These are phyloP conservation scores for Ogataea haglerorum DNA, from an alignment of 805 yeast species.

Conservation along the genomic window DNA sequence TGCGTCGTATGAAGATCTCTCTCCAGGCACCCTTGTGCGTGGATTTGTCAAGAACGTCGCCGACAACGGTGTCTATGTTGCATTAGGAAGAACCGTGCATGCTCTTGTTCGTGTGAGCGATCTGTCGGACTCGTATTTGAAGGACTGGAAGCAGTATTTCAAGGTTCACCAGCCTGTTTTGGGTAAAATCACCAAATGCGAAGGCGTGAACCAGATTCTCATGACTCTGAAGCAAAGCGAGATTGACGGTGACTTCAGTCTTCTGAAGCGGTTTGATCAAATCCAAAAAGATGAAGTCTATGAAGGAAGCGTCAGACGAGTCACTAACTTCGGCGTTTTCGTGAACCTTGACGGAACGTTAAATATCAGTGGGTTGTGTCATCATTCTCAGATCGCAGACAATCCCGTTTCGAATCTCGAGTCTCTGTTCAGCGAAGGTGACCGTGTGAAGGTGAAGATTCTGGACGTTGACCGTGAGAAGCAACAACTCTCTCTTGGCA, in stretches of 20 bases:
- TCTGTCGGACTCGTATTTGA: conserved; percentile 73
- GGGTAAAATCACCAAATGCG: conserved; percentile 68
- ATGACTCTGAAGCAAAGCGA: conserved; percentile 80
- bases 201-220: conserved; percentile 60
- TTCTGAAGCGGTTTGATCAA: conserved; percentile 61
- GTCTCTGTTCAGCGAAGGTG: conserved; percentile 81
- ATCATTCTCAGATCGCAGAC: conserved; percentile 79
- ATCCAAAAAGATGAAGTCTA: conserved; percentile 64
- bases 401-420: conserved; percentile 53
- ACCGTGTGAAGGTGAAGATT: conserved; percentile 81
- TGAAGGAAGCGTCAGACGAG: conserved; percentile 75
- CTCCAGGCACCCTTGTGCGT: conserved; percentile 67
- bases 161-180: conserved; percentile 65
- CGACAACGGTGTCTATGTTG: conserved; percentile 73
- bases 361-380: conserved; percentile 82
- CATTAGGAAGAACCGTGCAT: conserved; percentile 63
- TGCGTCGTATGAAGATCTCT: conserved; percentile 47
- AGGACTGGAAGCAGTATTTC: conserved; percentile 84
- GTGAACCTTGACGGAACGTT: conserved; percentile 73
- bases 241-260: conserved; percentile 63
- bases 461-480: conserved; percentile 59
- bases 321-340: conserved; percentile 88
- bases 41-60: conserved; percentile 79
- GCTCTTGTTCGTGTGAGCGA: conserved; percentile 82
- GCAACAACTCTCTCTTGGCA: conserved; percentile 80